Evolutionary conservation across 2,329 filamentous ascomycete genomes (phyloP), one percentile per base, ranked within the genome.

Genomic region (Pestalotiopsis sp.): DNA sequence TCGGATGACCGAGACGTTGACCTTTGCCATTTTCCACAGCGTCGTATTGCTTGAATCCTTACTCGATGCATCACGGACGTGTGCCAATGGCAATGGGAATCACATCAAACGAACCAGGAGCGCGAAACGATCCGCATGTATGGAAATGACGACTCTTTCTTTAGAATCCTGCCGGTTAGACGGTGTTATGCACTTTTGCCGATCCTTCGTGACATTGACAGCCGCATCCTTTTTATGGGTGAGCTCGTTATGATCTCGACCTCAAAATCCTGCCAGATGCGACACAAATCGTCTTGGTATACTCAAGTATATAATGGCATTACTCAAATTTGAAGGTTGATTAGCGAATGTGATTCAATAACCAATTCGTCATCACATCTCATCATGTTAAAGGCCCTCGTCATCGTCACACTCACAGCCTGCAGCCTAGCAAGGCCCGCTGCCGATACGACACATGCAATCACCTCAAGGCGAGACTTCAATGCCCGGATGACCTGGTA

Each of bases 201-300:
- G 27, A 61, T 61, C 59, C 59, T 61, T 39, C n/a, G 41, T 61
- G 59, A 61, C 59, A 25, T 41, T 27, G 38, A 61, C 17, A 27
- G 25, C 17, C 3, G 27, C 27, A 59, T 59, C n/a, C 59, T 39
- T 41, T 4, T 36, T 36, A 27, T 39, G 9, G 31, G 13, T 36
- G 20, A 14, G 12, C 20, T 12, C 31, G 13, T 4, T 4, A 39
- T 38, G 31, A 61, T 31, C 4, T 36, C 3, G 27, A 36, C 25
- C 59, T 61, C 9, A 61, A 61, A 61, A 39, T 61, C 59, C 59
- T 61, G 1, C 31, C n/a, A 36, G n/a, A 39, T n/a, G 17, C n/a
- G 27, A 31, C 31, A 36, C 27, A 2, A 2, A 61, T 38, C 13
- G 1, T 61, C 12, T 36, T 14, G 1, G 38, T 6, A 11, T 17